phyloP scores from a whole-genome alignment of 1,284 basidiomycete genomes.

The Irpex rosettiformis region DNA sequence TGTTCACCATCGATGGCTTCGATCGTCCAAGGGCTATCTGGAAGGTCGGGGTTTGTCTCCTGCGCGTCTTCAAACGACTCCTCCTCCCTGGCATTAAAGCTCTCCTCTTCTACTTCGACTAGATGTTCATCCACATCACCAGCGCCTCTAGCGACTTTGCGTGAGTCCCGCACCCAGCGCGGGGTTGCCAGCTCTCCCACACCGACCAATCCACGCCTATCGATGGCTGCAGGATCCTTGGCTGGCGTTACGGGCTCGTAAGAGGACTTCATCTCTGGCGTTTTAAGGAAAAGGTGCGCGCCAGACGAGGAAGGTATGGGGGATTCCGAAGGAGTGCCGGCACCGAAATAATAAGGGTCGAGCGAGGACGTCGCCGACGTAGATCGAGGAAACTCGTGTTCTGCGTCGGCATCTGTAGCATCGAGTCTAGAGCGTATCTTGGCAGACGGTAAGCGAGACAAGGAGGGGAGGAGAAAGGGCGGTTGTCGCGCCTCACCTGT shows the following conservation, averaged over 20 bases:
- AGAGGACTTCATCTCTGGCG: conserved; percentile 37
- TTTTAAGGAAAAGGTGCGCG: conserved; percentile 31
- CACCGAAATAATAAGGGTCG: conserved; percentile 80
- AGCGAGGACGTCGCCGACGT: conserved; percentile 72
- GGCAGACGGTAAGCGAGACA: not conserved
- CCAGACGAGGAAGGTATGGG: conserved; percentile 44
- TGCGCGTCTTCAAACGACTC: conserved; percentile 31
- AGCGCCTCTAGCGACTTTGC: conserved; percentile 32
- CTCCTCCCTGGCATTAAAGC: conserved; percentile 37
- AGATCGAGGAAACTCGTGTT: conserved; percentile 42
- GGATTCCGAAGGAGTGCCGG: conserved; percentile 60
- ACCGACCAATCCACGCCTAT: conserved; percentile 86
- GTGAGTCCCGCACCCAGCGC: conserved; percentile 67
- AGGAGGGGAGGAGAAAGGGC: not conserved
- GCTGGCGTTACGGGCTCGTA: conserved; percentile 68
- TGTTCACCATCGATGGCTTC: conserved; percentile 77
- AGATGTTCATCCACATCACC: conserved; percentile 39
- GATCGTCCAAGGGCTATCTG: conserved; percentile 84
- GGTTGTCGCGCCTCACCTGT: conserved; percentile 17
- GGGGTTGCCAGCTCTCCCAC: conserved; percentile 98
- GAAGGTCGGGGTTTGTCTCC: conserved; percentile 36
- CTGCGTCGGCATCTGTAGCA: conserved; percentile 26
- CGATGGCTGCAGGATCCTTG: conserved; percentile 78
- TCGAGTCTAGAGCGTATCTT: conserved; percentile 39
- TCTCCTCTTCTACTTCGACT: conserved; percentile 39